Evolutionary conservation across 2,329 filamentous ascomycete species (phyloP).

Genomic region (Colletotrichum truncatum): DNA sequence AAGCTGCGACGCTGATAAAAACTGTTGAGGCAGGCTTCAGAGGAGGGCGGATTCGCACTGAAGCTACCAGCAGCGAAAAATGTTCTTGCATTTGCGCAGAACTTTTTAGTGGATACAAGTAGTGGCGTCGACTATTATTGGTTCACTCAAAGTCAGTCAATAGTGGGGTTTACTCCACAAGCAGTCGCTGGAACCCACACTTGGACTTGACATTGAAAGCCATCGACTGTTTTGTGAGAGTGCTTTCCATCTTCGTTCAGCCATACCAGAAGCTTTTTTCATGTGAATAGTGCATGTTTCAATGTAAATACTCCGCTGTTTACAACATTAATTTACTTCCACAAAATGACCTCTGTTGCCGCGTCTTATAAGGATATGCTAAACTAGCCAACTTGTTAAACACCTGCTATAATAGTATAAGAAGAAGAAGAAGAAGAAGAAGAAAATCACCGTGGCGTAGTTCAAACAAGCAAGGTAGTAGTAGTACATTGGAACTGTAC

Average conservation of each 20-base stretch:
- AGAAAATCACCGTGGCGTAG: no score
- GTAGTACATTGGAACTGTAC: no score
- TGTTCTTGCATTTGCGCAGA: conserved; percentile 28
- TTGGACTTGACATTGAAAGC: not conserved
- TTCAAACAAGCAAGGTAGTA: no score
- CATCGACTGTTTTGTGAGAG: no score
- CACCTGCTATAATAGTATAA: no score
- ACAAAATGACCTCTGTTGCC: no score
- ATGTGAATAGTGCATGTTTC: not conserved
- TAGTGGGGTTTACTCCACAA: not conserved
- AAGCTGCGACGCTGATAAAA: not conserved
- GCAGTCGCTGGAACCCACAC: no score
- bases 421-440: no score
- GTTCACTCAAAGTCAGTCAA: not conserved
- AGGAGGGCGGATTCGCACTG: not conserved
- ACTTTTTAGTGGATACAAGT: conserved; percentile 30
- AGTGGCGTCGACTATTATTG: not conserved
- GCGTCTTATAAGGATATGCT: no score
- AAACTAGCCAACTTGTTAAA: no score
- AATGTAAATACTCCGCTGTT: not conserved
- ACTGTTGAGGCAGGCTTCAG: not conserved
- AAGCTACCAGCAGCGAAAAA: conserved; percentile 14
- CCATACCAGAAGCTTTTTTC: not conserved
- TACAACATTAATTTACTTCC: no score
- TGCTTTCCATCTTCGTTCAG: no score